Evolutionary conservation across 352 stramenopile genomes (phyloP).

Genomic region (Poterioochromonas sp.): DNA sequence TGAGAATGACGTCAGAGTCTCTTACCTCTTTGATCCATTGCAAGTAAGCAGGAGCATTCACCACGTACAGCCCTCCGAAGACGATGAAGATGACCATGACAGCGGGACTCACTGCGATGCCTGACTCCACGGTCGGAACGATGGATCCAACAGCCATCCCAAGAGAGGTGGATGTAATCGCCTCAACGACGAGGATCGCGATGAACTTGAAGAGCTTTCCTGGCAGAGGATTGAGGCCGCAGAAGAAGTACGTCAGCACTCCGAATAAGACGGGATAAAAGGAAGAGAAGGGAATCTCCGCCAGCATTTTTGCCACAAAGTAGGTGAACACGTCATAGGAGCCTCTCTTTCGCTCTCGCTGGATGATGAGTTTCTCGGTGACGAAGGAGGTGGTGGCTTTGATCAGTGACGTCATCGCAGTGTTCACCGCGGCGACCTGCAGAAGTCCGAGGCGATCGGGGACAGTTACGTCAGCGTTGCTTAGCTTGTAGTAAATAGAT

Average conservation of each 20-base stretch:
- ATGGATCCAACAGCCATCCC: not conserved
- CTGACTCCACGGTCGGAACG: not conserved
- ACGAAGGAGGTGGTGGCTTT: slow-evolving; percentile 21
- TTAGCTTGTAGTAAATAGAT: slow-evolving; percentile 43
- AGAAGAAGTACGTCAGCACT: not conserved
- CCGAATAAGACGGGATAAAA: not conserved
- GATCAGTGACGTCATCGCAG: not conserved
- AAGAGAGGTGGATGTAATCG: not conserved
- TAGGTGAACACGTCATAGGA: not conserved
- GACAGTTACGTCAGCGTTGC: not conserved
- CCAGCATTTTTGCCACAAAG: slow-evolving; percentile 3
- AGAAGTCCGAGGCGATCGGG: not conserved
- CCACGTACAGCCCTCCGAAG: slow-evolving; percentile 10
- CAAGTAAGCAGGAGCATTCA: slow-evolving; percentile 11
- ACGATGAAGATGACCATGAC: slow-evolving; percentile 24
- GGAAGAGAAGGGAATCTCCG: not conserved
- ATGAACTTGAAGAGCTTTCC: not conserved
- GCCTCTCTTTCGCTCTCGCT: not conserved
- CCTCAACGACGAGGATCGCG: not conserved
- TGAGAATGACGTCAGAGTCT: not conserved
- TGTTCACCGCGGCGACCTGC: slow-evolving; percentile 4
- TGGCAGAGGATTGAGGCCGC: not conserved
- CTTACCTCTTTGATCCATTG: not conserved
- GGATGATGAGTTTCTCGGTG: slow-evolving; percentile 21
- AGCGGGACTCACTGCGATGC: not conserved